Evolutionary conservation across 768 basidiomycete genomes (phyloP).

Genomic region (Phaeotremella fagi): DNA sequence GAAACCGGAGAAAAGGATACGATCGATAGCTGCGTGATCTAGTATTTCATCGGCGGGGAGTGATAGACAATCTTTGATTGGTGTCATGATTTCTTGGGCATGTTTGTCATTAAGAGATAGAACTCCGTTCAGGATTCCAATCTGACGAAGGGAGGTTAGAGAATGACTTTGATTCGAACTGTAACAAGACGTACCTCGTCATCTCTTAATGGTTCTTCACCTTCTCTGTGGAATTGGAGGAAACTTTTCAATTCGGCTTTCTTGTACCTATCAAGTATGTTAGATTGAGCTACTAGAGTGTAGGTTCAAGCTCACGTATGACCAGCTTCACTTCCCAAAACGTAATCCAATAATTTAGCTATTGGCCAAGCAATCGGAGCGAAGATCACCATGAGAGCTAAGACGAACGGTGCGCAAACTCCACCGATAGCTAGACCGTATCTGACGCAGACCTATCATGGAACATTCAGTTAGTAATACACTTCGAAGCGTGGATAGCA

Average conservation of each 20-base stretch:
- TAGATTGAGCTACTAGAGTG: background rate
- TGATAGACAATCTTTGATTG: slow-evolving; percentile 64
- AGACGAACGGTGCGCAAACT: slow-evolving; percentile 68
- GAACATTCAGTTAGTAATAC: background rate
- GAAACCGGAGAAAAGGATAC: slow-evolving; percentile 61
- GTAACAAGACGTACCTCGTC: slow-evolving; percentile 47
- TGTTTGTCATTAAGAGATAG: slow-evolving; percentile 49
- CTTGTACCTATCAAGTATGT: slow-evolving; percentile 26
- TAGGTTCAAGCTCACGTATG: slow-evolving; percentile 39
- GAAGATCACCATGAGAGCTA: slow-evolving; percentile 65
- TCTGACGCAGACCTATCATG: slow-evolving; percentile 60
- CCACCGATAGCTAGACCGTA: slow-evolving; percentile 80
- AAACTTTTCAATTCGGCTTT: slow-evolving; percentile 52
- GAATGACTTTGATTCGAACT: background rate
- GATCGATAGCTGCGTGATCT: slow-evolving; percentile 72
- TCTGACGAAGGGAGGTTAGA: slow-evolving; percentile 17
- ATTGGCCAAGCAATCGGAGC: slow-evolving; percentile 73
- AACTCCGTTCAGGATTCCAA: slow-evolving; percentile 49
- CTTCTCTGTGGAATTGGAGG: slow-evolving; percentile 51
- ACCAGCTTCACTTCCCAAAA: slow-evolving; percentile 68
- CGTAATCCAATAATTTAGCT: slow-evolving; percentile 68
- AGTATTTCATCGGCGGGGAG: slow-evolving; percentile 71
- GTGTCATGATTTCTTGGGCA: slow-evolving; percentile 73
- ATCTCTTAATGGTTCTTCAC: slow-evolving; percentile 49
- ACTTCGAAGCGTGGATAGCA: no score